Base-by-base conservation (phyloP, 2,329 filamentous ascomycete genomes). In the Monosporascus ibericus region DNA sequence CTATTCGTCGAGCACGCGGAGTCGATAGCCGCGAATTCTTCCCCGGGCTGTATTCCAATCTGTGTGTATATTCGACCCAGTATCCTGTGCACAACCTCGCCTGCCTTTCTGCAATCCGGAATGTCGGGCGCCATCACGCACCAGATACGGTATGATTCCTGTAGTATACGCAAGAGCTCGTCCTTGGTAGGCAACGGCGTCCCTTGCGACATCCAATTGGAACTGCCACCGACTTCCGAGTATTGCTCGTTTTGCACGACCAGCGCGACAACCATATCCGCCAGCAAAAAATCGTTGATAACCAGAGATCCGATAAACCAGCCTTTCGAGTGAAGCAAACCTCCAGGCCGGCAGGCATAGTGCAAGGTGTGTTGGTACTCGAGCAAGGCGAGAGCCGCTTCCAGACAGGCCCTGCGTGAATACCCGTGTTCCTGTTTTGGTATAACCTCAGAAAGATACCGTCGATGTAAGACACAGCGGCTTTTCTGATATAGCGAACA, bases 211-310 rank as follows among this genome's bases (percentile, higher is more conserved):
- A 69, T 64, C 72, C 70, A 73, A 54, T 68, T 65, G 34, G 52
- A 51, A 15, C 65, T 61, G 11, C 60, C 65, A 5, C 66, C 70
- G 17, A 58, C 60, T 7, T 75, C 71, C 37, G 63, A 60, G 53
- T 74, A 75, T 39, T 63, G 64, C 20, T 72, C 68, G 60, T 72
- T 75, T 56, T 75, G 73, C 24, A 76, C 62, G 18, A 76, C 67
- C 18, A 86, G 67, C 55, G 80, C 85, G 3, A 86, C 60, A 15
- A 86, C 74, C 75, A 83, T 82, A 51, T 79, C 76, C 0, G 82
- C 81, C 2, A 86, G 72, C 49, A 86, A 68, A 48, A 81, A 86
- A 61, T 86, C 82, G 48, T 84, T 80, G 49, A 81, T 74, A 11
- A 77, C 75, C 4, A 86, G 67, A 1, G 78, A 79, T 3, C 76